These are phyloP conservation scores for Populus euphratica DNA, from an alignment of 345 rosid genomes.

Conservation along the genomic window DNA sequence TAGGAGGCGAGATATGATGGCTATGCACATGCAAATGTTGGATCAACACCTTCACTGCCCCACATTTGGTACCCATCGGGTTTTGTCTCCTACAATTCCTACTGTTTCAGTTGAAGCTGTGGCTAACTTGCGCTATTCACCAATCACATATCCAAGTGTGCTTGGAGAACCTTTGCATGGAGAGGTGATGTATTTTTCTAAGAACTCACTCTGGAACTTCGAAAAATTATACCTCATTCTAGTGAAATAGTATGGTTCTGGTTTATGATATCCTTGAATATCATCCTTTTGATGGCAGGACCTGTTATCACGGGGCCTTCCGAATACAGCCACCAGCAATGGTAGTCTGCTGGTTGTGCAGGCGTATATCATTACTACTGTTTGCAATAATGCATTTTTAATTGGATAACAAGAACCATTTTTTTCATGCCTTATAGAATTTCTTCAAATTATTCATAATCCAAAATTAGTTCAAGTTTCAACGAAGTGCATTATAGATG, in stretches of 20 bases:
- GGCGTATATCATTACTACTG: too few species aligned
- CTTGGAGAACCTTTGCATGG: constrained; percentile 96
- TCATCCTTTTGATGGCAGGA: background rate
- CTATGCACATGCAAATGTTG: constrained; percentile 95
- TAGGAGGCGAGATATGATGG: constrained; percentile 95
- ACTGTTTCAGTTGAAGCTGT: constrained; percentile 66
- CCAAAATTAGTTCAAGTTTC: background rate
- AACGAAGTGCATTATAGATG: too few species aligned
- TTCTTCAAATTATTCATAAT: background rate
- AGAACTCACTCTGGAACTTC: background rate
- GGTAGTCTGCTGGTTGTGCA: too few species aligned
- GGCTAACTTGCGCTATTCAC: constrained; percentile 73
- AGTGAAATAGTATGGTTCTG: background rate
- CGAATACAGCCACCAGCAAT: too few species aligned
- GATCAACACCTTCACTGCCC: constrained; percentile 98
- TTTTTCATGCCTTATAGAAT: background rate
- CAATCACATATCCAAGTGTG: constrained; percentile 94
- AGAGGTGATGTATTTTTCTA: constrained; percentile 59
- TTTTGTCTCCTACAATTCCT: constrained; percentile 60
- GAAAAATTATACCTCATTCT: background rate
- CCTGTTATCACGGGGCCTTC: too few species aligned
- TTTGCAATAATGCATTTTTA: too few species aligned
- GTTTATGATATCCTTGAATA: background rate
- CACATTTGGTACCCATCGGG: constrained; percentile 89
- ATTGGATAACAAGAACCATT: too few species aligned